Base-by-base conservation (phyloP, 495 filamentous ascomycete species). In the Hyaloscypha finlandica region DNA sequence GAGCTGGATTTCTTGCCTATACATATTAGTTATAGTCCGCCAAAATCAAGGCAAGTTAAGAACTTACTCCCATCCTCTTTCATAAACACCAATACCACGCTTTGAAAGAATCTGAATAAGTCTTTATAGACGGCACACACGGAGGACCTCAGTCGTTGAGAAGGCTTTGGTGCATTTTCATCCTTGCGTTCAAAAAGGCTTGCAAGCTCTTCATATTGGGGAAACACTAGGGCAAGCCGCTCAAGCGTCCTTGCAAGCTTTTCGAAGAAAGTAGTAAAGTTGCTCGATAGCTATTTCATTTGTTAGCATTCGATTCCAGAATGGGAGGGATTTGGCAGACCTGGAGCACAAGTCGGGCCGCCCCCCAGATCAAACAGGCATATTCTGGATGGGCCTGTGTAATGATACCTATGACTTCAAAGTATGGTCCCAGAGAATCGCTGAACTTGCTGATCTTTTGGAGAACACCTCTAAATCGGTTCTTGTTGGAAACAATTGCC, bases 251-350 rank as follows among this genome's bases (percentile, higher is more conserved):
- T 35, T 19, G 25, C n/a, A n/a, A 59, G 31, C 56, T 59, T 59
- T 30, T 59, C 56, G 29, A 59, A 59, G 29, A 59, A 59, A n/a
- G 22, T 59, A 11, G 32, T 2, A 33, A 59, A 59, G 29, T 59
- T 59, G 56, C 29, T 59, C 8, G 56, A 19, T 14, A 59, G n/a
- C 56, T 59, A 59, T n/a, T n/a, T n/a, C n/a, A n/a, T n/a, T n/a
- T n/a, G n/a, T n/a, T n/a, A n/a, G n/a, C n/a, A n/a, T n/a, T n/a
- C n/a, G n/a, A n/a, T n/a, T n/a, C n/a, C n/a, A n/a, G n/a, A n/a
- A n/a, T n/a, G n/a, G n/a, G n/a, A n/a, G n/a, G n/a, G n/a, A n/a
- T n/a, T n/a, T n/a, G n/a, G n/a, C n/a, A 37, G 4, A 59, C 56
- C 56, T 59, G 56, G 6, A 59, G 31, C 1, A 33, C 56, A 6